phyloP scores from a whole-genome alignment of 2,329 filamentous ascomycete genomes.

The Beauveria sp. region DNA sequence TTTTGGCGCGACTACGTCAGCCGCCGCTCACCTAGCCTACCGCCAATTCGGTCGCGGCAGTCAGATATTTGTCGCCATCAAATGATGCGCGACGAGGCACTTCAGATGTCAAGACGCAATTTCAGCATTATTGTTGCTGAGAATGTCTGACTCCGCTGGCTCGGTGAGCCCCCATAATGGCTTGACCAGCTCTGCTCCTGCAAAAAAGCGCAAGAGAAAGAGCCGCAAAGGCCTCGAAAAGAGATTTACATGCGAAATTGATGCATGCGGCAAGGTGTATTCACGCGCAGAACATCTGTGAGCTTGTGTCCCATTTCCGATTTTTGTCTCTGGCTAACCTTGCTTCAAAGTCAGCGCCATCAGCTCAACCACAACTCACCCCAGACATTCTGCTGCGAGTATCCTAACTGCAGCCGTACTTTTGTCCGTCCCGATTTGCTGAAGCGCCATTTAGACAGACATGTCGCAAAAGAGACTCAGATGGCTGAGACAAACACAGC shows the following conservation, averaged over 20 bases:
- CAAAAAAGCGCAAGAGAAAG: constrained; percentile 48
- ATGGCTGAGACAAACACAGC: background rate
- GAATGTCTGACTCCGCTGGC: constrained; percentile 41
- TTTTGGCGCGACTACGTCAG: background rate
- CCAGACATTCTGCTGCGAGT: constrained; percentile 90
- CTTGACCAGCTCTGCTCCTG: background rate
- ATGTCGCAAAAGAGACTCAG: constrained; percentile 71
- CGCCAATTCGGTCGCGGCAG: background rate
- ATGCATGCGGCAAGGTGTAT: constrained; percentile 91
- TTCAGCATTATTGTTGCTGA: constrained; percentile 24
- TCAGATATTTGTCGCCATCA: background rate
- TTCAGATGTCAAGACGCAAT: background rate
- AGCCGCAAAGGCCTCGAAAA: constrained; percentile 76
- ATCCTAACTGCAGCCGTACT: constrained; percentile 78
- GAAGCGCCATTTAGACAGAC: constrained; percentile 73
- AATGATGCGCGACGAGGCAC: background rate
- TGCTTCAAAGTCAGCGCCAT: constrained; percentile 60
- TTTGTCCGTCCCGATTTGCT: constrained; percentile 94
- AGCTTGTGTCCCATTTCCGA: constrained; percentile 26
- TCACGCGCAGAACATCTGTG: constrained; percentile 92
- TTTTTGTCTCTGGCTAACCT: constrained; percentile 13
- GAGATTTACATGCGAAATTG: constrained; percentile 74
- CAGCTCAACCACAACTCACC: constrained; percentile 95
- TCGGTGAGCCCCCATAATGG: constrained; percentile 42
- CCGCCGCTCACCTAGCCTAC: background rate